These are phyloP conservation scores for Annona cherimola DNA, from an alignment of 164 flowering plant species.

Conservation along the genomic window DNA sequence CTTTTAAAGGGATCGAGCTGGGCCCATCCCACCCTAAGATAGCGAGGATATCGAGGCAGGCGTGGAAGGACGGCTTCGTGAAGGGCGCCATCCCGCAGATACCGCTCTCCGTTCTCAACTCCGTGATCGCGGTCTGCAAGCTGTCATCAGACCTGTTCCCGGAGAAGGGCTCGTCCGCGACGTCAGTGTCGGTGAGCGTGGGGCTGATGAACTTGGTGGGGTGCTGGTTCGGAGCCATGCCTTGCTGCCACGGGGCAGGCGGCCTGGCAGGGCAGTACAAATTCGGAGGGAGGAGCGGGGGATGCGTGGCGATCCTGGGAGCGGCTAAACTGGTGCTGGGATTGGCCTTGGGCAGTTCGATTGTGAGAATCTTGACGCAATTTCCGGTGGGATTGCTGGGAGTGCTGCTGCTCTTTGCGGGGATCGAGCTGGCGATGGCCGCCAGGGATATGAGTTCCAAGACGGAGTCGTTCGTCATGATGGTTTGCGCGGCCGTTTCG, in stretches of 20 bases:
- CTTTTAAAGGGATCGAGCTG: constrained; percentile 31
- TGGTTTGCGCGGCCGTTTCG: constrained; percentile 54
- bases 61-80: constrained; percentile 70
- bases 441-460: constrained; percentile 58
- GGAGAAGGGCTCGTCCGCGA: constrained; percentile 43
- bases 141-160: constrained; percentile 66
- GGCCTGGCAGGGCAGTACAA: constrained; percentile 87
- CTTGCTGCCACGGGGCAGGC: constrained; percentile 83
- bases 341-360: constrained; percentile 54
- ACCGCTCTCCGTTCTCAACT: constrained; percentile 62
- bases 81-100: constrained; percentile 72
- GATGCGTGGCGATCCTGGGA: constrained; percentile 69
- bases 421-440: constrained; percentile 79
- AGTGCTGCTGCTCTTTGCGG: constrained; percentile 80
- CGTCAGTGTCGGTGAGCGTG: constrained; percentile 52
- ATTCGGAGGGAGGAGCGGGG: constrained; percentile 87
- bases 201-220: constrained; percentile 77
- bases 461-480: constrained; percentile 58
- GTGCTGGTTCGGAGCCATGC: constrained; percentile 87
- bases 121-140: constrained; percentile 69
- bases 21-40: constrained; percentile 50
- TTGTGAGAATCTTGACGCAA: constrained; percentile 47
- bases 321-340: constrained; percentile 60
- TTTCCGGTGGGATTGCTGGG: constrained; percentile 80
- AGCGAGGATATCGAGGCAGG: constrained; percentile 39